Evolutionary conservation across 2,329 filamentous ascomycete species (phyloP).

Genomic region (Colletotrichum limetticola): DNA sequence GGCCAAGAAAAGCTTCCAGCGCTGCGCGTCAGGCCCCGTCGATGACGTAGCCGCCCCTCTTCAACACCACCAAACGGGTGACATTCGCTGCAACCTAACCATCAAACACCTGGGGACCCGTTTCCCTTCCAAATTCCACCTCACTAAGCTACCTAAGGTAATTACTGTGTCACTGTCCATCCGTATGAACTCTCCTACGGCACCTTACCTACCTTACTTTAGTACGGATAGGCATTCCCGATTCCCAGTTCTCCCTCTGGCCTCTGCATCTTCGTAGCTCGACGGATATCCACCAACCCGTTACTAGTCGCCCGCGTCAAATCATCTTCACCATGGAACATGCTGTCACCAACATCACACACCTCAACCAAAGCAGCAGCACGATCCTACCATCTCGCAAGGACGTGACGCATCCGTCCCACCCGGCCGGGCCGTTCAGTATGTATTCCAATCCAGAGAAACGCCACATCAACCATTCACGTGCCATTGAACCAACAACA

Average conservation of each 20-base stretch:
- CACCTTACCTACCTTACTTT: too few relatives aligned
- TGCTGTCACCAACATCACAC: not conserved
- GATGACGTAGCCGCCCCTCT: constrained; percentile 24
- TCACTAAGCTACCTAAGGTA: too few relatives aligned
- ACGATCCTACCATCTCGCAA: not conserved
- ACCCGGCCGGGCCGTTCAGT: not conserved
- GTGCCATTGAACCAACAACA: too few relatives aligned
- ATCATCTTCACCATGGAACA: not conserved
- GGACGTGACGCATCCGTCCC: not conserved
- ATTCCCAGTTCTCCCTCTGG: not conserved
- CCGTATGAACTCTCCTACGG: too few relatives aligned
- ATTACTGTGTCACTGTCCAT: too few relatives aligned
- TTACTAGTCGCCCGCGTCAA: not conserved
- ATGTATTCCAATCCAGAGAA: not conserved
- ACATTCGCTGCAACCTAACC: not conserved
- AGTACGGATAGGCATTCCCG: too few relatives aligned
- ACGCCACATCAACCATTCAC: not conserved
- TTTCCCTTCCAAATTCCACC: not conserved
- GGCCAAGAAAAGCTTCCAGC: constrained; percentile 2
- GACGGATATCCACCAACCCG: not conserved
- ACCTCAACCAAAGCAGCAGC: not conserved
- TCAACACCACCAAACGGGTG: not conserved
- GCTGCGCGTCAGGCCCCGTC: not conserved
- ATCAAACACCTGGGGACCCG: not conserved
- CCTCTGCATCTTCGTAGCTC: not conserved